Base-by-base conservation (phyloP, 2,329 filamentous ascomycete species). In the Nakataea oryzae region DNA sequence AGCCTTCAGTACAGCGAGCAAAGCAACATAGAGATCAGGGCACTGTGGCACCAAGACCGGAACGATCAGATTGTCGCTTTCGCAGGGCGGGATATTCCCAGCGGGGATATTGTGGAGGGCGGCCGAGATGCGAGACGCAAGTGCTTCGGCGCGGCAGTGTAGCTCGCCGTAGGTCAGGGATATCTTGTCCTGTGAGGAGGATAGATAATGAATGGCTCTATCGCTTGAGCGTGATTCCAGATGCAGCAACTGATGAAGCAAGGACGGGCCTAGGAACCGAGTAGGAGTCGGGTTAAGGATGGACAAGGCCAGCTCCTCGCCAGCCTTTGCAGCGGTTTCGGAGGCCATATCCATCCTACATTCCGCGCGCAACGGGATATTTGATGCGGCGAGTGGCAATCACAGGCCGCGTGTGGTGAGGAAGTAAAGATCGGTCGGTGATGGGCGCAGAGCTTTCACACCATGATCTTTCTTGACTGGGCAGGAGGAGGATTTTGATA, bases 21-120 rank as follows among this genome's bases (percentile, higher is more conserved):
- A 82, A 1, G 90, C 81, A 62, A 97, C 80, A 73, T 96, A 96
- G 28, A 97, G 79, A 58, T 87, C 81, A 12, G 87, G 85, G 17
- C 84, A 89, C 74, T 96, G 93, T 2, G 88, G 87, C 21, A 96
- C 74, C 26, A 96, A 80, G 2, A 96, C 76, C 0, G 93, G 92
- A 50, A 96, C 80, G 47, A 96, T 74, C 21, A 80, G 72, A 58
- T 78, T 75, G 47, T 28, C 5, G 27, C 58, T 12, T 29, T n/a
- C 14, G 32, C 14, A 55, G 29, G 61, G 56, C 56, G 32, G 62
- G 13, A 9, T 50, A 24, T 50, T n/a, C 41, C 7, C 3, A 11
- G 17, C 41, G 3, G 41, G 21, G 21, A 24, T 24, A 9, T 21
- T 17, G 21, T 11, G 21, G 11, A 34, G 58, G 24, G 26, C 54